Base-by-base conservation (phyloP, 352 stramenopile genomes). In the Thraustotheca clavata region DNA sequence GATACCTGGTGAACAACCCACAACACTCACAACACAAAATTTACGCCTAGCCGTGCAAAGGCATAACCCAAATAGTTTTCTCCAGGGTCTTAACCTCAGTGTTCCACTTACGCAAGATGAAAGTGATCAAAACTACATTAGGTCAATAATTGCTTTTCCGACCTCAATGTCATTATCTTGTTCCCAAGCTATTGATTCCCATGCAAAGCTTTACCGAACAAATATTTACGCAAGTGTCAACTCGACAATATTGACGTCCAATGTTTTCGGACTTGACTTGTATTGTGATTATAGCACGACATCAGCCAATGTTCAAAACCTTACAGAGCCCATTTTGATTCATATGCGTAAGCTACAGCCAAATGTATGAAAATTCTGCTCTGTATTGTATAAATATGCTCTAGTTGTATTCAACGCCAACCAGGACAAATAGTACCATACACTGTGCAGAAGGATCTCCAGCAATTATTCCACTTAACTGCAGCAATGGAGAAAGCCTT, bases 21-120 rank as follows among this genome's bases (percentile, higher is more conserved):
- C 76, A 36, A 88, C 74, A 1, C 69, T 88, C 0, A 68, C 87
- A 20, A 83, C 77, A 0, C 86, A 86, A 68, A 88, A 88, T 26
- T 59, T 88, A 8, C 75, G 79, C 39, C 73, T 88, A 5, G 72
- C 83, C 1, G 76, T 70, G 0, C 65, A 62, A 6, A 70, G 79
- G 38, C 38, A 20, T 20, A 18, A 18, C 16, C 38, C 38, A 43
- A 43, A 20, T 20, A 20, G 16, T 20, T 43, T 43, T 16, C 16
- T 20, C 16, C 16, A 20, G 16, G 38, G 38, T 20, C 16, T 43
- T 20, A 20, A 43, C 16, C 16, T 43, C 38, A 18, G 16, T 16
- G 14, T 52, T 11, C 43, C 43, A 2, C 43, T 52, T 18, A 35
- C 43, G 3, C 24, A 2, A 52, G 34, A 31, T 52, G 24, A 52